A percentile compares a stretch with the other conserved stretches of the same genome.
Evolutionary conservation across 352 stramenopile genomes (phyloP).

Genomic region (Globisporangium barbulae): DNA sequence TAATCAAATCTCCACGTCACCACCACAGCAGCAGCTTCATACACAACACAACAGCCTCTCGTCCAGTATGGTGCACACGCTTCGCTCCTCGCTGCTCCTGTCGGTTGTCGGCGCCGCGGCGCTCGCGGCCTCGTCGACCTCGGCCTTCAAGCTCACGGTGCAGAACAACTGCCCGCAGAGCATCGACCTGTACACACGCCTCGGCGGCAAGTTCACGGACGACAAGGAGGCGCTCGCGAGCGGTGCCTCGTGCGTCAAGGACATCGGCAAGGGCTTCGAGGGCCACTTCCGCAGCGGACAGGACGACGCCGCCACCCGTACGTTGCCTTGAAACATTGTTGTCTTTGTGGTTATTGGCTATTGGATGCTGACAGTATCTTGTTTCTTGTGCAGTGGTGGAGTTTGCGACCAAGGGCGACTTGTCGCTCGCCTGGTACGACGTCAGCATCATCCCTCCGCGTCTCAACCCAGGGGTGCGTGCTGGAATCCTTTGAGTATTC

Average conservation of each 20-base stretch:
- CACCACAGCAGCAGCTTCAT: neutral
- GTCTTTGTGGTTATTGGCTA: neutral
- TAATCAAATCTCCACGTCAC: conserved; percentile 9
- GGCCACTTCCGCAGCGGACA: conserved; percentile 64
- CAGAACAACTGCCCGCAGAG: conserved; percentile 48
- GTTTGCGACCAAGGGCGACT: conserved; percentile 57
- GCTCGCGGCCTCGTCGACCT: conserved; percentile 17
- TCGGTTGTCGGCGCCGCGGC: conserved; percentile 18
- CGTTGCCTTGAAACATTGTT: conserved; percentile 12
- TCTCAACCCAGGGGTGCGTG: conserved; percentile 32
- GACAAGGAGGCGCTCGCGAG: conserved; percentile 33
- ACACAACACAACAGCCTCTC: neutral
- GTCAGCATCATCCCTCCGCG: conserved; percentile 66
- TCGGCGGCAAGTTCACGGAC: conserved; percentile 51
- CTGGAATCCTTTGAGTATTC: neutral
- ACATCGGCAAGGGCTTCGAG: conserved; percentile 59
- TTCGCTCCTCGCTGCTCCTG: conserved; percentile 18
- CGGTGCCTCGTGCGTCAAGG: conserved; percentile 33
- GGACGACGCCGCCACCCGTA: conserved; percentile 51
- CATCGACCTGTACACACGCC: conserved; percentile 57
- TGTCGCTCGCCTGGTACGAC: conserved; percentile 62
- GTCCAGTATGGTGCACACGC: conserved; percentile 25
- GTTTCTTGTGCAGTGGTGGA: conserved; percentile 34
- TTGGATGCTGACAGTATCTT: neutral
- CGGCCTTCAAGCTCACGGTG: conserved; percentile 57